Conservation (phyloP, 2,329 filamentous ascomycete species). For the Diaporthe sp. region DNA sequence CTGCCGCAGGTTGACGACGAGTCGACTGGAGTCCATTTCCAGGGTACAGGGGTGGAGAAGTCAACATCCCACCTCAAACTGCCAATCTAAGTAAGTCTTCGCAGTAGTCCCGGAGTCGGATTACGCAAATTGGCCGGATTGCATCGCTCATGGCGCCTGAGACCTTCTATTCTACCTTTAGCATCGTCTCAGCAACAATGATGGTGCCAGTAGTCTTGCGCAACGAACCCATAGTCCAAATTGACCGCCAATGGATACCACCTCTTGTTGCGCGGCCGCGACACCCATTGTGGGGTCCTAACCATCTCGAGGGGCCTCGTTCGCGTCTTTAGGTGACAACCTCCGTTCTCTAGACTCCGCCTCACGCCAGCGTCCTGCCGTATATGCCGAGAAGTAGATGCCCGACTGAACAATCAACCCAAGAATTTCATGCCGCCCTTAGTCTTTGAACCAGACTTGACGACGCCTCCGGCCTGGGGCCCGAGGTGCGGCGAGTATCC, state of each 20-base stretch:
- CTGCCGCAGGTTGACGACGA: conserved; percentile 21
- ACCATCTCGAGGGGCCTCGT: neutral
- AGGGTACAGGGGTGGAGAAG: conserved; percentile 20
- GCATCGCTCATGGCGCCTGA: neutral
- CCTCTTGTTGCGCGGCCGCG: neutral
- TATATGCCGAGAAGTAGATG: neutral
- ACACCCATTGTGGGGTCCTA: neutral
- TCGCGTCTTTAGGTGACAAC: neutral
- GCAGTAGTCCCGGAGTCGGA: conserved; percentile 2
- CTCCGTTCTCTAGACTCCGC: neutral
- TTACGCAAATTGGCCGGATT: conserved; percentile 9
- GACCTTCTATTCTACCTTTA: conserved; percentile 8
- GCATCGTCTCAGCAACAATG: conserved; percentile 13
- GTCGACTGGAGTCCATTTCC: conserved; percentile 1
- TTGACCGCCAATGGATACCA: neutral
- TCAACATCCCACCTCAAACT: conserved; percentile 21
- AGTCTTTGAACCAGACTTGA: conserved; percentile 76
- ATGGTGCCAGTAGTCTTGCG: neutral
- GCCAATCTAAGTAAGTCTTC: conserved; percentile 12
- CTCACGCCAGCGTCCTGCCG: neutral
- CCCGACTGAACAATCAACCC: conserved; percentile 57
- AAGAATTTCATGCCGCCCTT: conserved; percentile 74
- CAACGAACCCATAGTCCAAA: neutral
- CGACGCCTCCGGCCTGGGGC: conserved; percentile 64
- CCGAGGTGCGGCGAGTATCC: conserved; percentile 66